Conservation (phyloP, 139 green algal species). For the Chlamydomonas urium region DNA sequence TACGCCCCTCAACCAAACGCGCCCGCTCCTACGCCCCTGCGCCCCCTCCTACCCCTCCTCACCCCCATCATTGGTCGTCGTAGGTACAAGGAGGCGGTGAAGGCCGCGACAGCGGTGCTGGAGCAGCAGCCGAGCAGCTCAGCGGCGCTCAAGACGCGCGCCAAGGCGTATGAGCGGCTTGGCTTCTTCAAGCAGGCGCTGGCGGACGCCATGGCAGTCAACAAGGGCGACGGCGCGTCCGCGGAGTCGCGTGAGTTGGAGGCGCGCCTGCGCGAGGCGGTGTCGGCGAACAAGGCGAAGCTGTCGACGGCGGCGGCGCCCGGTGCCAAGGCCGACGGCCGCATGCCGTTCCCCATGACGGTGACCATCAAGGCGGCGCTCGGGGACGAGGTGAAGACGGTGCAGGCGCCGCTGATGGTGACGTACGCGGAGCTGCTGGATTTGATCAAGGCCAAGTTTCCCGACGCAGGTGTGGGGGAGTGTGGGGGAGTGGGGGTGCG, state of each 20-base stretch:
- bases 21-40: not conserved
- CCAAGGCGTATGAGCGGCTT: conserved; percentile 74
- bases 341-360: not conserved
- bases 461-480: conserved; percentile 32
- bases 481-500: no score
- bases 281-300: conserved; percentile 14
- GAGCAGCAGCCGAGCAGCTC: conserved; percentile 46
- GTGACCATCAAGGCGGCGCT: conserved; percentile 53
- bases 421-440: conserved; percentile 74
- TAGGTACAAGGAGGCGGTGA: conserved; percentile 80
- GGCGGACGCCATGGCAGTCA: conserved; percentile 57
- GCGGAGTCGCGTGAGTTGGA: conserved; percentile 36
- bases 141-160: conserved; percentile 60
- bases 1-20: not conserved
- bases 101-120: conserved; percentile 71
- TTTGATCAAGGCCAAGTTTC: conserved; percentile 66
- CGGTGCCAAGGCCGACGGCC: not conserved
- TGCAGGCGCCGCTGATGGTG: conserved; percentile 53
- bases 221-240: conserved; percentile 38
- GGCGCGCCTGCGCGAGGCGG: not conserved
- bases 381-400: conserved; percentile 65
- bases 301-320: conserved; percentile 4
- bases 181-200: conserved; percentile 76
- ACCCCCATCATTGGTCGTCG: not conserved
- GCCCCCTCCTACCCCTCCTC: not conserved